Base-by-base conservation (phyloP, 2,329 filamentous ascomycete species). In the Curvularia sp. region DNA sequence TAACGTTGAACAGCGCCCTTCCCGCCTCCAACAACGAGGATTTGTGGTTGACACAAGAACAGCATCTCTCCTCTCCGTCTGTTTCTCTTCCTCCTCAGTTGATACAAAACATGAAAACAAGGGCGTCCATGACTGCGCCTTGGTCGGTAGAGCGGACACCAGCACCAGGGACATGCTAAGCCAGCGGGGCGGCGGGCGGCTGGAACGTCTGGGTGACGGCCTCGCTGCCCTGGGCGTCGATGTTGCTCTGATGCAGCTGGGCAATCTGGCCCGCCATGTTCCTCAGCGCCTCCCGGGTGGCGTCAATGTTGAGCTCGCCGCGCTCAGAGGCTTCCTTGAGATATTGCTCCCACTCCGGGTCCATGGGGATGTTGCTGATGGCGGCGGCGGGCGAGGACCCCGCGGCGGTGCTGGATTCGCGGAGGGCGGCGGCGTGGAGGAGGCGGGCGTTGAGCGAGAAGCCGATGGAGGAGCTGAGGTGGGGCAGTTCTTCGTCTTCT, bases 281-380 rank as follows among this genome's bases (percentile, higher is more conserved):
- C 12, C 73, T 52, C 38, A 76, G 63, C 8, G 72, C 71, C 45
- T 73, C 69, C 10, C 71, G 55, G 12, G 74, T 74, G 1, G 71
- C 71, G 42, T 74, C 73, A 38, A 75, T 71, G 53, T 74, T 73
- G 38, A 75, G 68, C 49, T 77, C 74, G 55, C 87, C 88, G 5
- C 84, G 81, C 69, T 91, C 88, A 48, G 89, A 84, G 42, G 85
- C 87, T 67, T 88, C 87, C 76, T 91, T 91, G 59, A 91, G 79
- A 85, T 88, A 91, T 73, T 89, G 87, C 74, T 91, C 89, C 87
- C 87, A 91, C 67, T 89, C 87, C 61, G 89, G 87, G 69, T 91
- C 88, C 64, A 91, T 81, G 25, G 86, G 82, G 46, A 84, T 81
- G 15, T 83, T 82, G 61, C 87, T 84, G 15, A 50, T 51, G 42